Evolutionary conservation across 176 grass and related monocot species (phyloP), one percentile per base, ranked within the genome.

Genomic region (Bolboschoenus planiculmis): DNA sequence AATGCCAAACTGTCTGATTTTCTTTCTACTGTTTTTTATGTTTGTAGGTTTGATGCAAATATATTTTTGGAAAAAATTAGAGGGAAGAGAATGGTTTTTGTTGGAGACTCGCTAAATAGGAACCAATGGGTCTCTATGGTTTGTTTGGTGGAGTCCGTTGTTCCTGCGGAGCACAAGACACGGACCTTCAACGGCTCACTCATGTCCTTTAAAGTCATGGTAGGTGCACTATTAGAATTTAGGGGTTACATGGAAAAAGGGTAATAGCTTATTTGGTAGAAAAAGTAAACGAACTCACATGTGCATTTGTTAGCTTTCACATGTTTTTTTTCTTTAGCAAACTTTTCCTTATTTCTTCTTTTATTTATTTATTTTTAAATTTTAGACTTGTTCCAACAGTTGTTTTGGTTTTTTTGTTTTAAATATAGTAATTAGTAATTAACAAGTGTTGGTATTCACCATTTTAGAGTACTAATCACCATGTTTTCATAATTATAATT

Each of bases 121-220:
- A 99, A 99, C 56, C 96, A 99, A 62, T 99, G 96, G 96, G 89
- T 93, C 3, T 99, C 93, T 2, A 73, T 99, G 42, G 91, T 99
- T 33, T 99, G 96, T 93, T 88, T 95, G 89, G 91, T 99, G 85
- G 96, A 93, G 60, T 79, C 93, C 4, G 79, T 79, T 4, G 82
- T 95, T 37, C 76, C 87, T 62, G 85, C 84, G 11, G 89, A 83
- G 3, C 76, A 61, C 2, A 95, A 99, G 68, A 87, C 5, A 30
- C 79, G 86, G 10, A 84, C 35, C 7, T 88, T 44, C 61, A 90
- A 95, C 5, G 92, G 86, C 44, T 95, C 92, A 0, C 92, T 99
- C 2, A 83, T 89, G 36, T 99, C 92, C 78, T 99, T 95, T 87
- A 93, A 84, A 67, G 85, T 91, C 53, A n/a, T 88, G 80, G 96